Conservation (phyloP, 202 grass and related monocot species). For the Musa balbisiana region DNA sequence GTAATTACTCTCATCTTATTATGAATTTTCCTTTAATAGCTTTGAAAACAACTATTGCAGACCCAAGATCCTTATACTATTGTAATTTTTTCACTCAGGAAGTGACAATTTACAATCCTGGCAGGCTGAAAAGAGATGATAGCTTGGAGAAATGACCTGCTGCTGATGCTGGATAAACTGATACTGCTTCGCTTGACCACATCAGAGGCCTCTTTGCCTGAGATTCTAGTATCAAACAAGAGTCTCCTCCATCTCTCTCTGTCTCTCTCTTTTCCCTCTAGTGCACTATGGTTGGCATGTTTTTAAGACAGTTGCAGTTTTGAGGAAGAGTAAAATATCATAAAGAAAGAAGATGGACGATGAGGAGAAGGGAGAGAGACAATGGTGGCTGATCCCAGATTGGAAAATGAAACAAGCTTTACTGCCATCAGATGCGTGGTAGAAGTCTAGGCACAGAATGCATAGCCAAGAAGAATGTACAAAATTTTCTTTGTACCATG, state of each 20-base stretch:
- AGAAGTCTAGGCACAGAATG: too few relatives aligned
- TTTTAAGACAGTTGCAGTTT: too few relatives aligned
- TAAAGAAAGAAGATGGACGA: too few relatives aligned
- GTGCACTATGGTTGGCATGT: too few relatives aligned
- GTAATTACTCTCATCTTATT: constrained; percentile 26
- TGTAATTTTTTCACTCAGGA: constrained; percentile 10
- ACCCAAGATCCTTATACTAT: not conserved
- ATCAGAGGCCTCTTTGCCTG: not conserved
- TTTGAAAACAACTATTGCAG: not conserved
- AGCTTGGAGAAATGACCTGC: not conserved
- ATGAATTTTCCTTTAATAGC: not conserved
- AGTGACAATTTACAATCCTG: constrained; percentile 20
- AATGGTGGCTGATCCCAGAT: too few relatives aligned
- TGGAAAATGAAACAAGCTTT: too few relatives aligned
- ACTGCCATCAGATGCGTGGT: too few relatives aligned
- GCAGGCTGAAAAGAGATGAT: constrained; percentile 21
- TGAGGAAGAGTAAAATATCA: too few relatives aligned
- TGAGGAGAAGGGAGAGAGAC: too few relatives aligned
- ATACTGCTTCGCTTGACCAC: not conserved
- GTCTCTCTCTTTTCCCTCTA: too few relatives aligned
- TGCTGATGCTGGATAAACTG: not conserved
- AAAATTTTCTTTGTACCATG: too few relatives aligned
- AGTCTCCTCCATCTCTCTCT: not conserved
- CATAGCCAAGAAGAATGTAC: too few relatives aligned
- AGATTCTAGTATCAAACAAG: constrained; percentile 2